Conservation (phyloP, 371 early-diverging fungal genomes). For the Circinella minor region DNA sequence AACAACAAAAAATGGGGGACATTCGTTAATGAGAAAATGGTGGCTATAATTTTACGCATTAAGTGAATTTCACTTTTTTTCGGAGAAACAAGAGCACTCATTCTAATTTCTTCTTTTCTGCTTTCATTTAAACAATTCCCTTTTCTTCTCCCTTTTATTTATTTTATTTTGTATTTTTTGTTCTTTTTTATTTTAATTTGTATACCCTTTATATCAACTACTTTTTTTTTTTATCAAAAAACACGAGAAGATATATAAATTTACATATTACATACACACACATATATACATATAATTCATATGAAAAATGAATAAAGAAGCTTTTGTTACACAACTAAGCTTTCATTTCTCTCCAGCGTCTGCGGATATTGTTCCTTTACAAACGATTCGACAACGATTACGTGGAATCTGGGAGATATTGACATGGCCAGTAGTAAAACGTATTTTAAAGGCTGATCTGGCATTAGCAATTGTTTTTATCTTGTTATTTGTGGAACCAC, state of each 20-base stretch:
- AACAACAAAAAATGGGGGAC: too few species aligned
- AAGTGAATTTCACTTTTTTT: neutral
- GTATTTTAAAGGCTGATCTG: slow-evolving; percentile 50
- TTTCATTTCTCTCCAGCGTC: slow-evolving; percentile 43
- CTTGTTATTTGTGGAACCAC: slow-evolving; percentile 34
- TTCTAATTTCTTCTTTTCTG: slow-evolving; percentile 7
- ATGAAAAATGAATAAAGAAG: slow-evolving; percentile 24
- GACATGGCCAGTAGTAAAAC: slow-evolving; percentile 44
- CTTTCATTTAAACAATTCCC: slow-evolving; percentile 4
- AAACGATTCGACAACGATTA: slow-evolving; percentile 37
- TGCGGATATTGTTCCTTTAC: slow-evolving; percentile 33
- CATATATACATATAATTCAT: neutral
- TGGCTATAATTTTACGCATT: too few species aligned
- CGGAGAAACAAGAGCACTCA: slow-evolving; percentile 2
- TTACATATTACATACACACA: neutral
- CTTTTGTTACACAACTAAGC: slow-evolving; percentile 22
- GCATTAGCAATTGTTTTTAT: slow-evolving; percentile 44
- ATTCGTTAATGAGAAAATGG: too few species aligned
- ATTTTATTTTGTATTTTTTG: neutral
- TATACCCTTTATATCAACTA: neutral
- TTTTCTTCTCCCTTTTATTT: neutral
- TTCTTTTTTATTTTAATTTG: slow-evolving; percentile 8
- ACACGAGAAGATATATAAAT: neutral
- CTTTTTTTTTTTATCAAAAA: neutral
- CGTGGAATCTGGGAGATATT: slow-evolving; percentile 39